phyloP scores from a whole-genome alignment of 768 basidiomycete species.

The Hypsizygus marmoreus region DNA sequence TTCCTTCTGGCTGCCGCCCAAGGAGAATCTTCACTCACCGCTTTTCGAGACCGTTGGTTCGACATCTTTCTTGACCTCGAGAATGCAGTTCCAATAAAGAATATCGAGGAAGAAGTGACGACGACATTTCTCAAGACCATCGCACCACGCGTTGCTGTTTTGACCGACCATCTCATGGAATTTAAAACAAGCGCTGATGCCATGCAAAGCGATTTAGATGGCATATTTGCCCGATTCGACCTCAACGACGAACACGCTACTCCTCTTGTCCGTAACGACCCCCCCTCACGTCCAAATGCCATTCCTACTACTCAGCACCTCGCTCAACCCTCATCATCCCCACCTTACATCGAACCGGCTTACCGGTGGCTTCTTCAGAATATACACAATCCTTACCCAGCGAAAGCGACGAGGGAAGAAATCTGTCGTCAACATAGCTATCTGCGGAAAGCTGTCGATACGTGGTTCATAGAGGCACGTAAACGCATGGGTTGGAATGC shows the following conservation, averaged over 20 bases:
- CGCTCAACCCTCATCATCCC: background rate
- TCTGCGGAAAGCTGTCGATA: conserved; percentile 33
- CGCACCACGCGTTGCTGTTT: background rate
- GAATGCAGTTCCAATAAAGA: background rate
- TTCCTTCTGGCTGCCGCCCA: background rate
- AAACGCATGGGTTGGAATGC: conserved; percentile 56
- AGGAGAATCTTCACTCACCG: background rate
- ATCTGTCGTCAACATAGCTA: conserved; percentile 28
- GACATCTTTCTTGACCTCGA: background rate
- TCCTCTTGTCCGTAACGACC: too few relatives aligned
- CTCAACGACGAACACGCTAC: background rate
- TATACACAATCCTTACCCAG: conserved; percentile 55
- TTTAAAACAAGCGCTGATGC: background rate
- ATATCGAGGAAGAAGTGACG: background rate
- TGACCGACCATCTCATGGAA: background rate
- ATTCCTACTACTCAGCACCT: background rate
- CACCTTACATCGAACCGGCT: conserved; percentile 30
- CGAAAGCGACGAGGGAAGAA: conserved; percentile 25
- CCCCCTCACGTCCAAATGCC: background rate
- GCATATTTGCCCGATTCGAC: background rate
- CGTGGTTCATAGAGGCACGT: conserved; percentile 51
- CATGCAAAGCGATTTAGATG: background rate
- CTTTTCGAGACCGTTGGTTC: background rate
- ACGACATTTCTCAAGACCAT: background rate
- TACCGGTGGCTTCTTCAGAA: conserved; percentile 47